Conservation (phyloP, 805 yeast genomes). For the Ogataea philodendri region DNA sequence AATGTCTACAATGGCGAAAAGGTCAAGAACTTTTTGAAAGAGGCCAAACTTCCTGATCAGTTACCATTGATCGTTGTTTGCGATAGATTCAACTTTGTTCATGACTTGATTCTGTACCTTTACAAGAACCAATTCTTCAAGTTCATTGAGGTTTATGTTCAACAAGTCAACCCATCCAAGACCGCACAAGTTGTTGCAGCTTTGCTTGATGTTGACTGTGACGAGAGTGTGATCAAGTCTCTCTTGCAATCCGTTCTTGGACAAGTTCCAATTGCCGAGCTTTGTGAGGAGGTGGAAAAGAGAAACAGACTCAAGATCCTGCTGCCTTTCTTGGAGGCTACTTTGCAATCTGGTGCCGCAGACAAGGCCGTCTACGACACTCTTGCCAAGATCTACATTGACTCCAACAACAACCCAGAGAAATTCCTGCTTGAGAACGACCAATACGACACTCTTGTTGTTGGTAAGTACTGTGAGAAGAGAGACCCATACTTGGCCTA, state of each 20-base stretch:
- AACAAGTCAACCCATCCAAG: constrained; percentile 92
- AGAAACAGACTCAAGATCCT: constrained; percentile 90
- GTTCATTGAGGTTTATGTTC: constrained; percentile 96
- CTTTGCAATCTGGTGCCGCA: constrained; percentile 76
- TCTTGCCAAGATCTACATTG: constrained; percentile 95
- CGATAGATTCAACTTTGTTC: constrained; percentile 87
- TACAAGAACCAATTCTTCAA: constrained; percentile 95
- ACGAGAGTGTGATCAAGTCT: constrained; percentile 79
- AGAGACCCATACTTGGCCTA: constrained; percentile 98
- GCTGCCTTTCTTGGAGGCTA: constrained; percentile 89
- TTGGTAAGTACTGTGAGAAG: constrained; percentile 98
- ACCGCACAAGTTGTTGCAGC: constrained; percentile 98
- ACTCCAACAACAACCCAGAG: constrained; percentile 96
- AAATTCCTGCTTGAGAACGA: constrained; percentile 90
- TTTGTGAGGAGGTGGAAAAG: constrained; percentile 93
- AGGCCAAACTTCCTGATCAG: constrained; percentile 90
- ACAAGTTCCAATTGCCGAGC: constrained; percentile 86
- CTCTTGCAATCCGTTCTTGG: constrained; percentile 84
- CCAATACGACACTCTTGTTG: constrained; percentile 87
- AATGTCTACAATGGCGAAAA: constrained; percentile 94
- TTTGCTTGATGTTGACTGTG: constrained; percentile 94
- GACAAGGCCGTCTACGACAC: constrained; percentile 94
- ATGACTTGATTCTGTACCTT: constrained; percentile 87
- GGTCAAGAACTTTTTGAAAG: constrained; percentile 95
- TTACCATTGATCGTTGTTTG: constrained; percentile 94